Evolutionary conservation across 2,329 filamentous ascomycete species (phyloP).

Genomic region (Massarina eburnea): DNA sequence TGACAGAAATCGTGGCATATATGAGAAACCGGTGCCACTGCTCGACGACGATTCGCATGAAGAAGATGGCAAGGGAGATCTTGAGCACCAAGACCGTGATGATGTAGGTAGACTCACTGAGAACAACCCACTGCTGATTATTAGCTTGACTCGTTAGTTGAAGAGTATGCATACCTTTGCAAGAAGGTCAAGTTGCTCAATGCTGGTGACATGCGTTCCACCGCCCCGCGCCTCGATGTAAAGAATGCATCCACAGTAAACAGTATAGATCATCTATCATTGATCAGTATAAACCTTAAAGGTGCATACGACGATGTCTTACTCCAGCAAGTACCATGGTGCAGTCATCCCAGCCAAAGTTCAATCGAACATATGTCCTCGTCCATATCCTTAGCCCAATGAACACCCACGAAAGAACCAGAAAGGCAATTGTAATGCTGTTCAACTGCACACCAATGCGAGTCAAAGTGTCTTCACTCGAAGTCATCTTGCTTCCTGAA

Average conservation of each 20-base stretch:
- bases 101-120: conserved; percentile 44
- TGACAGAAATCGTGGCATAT: conserved; percentile 42
- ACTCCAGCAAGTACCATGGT: conserved; percentile 45
- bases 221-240: conserved; percentile 34
- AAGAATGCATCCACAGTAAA: conserved; percentile 32
- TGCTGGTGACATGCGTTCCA: conserved; percentile 31
- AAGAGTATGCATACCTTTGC: conserved; percentile 27
- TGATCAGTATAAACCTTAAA: too few species aligned
- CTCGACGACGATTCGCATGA: conserved; percentile 47
- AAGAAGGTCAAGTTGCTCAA: conserved; percentile 24
- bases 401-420: conserved; percentile 42
- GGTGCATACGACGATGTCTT: conserved; percentile 7
- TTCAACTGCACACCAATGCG: conserved; percentile 22
- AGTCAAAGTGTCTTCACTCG: conserved; percentile 19
- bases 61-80: conserved; percentile 49
- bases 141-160: conserved; percentile 5
- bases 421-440: conserved; percentile 37
- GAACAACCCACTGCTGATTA: conserved; percentile 33
- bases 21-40: conserved; percentile 43
- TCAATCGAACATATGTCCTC: conserved; percentile 40
- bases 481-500: conserved; percentile 17
- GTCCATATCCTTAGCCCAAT: conserved; percentile 45
- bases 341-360: conserved; percentile 49
- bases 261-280: conserved; percentile 38
- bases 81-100: conserved; percentile 47